Conservation (phyloP, 805 yeast species). For the Wickerhamiella sergipiensis region DNA sequence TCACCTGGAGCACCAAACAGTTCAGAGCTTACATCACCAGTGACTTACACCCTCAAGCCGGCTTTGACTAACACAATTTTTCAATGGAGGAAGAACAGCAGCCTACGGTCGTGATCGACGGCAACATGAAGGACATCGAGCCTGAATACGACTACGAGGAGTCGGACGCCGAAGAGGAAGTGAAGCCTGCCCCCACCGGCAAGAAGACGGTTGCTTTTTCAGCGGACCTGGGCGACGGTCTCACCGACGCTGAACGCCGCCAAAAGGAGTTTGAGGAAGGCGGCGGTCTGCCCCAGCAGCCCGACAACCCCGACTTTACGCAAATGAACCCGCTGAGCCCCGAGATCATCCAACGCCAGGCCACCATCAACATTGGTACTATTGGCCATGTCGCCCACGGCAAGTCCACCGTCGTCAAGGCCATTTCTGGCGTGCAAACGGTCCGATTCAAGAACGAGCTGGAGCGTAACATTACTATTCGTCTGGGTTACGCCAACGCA, state of each 20-base stretch:
- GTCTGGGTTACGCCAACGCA: constrained; percentile 97
- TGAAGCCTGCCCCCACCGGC: constrained; percentile 14
- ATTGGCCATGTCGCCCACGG: constrained; percentile 93
- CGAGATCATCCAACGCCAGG: constrained; percentile 91
- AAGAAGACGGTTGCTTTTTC: constrained; percentile 70
- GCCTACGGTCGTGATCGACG: constrained; percentile 72
- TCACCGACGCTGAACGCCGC: constrained; percentile 59
- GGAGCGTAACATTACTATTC: constrained; percentile 97
- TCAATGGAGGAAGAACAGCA: constrained; percentile 23
- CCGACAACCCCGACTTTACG: constrained; percentile 73
- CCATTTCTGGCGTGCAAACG: constrained; percentile 97
- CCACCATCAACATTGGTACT: constrained; percentile 96
- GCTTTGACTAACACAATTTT: background rate
- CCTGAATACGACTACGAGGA: constrained; percentile 32
- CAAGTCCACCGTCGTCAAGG: constrained; percentile 84
- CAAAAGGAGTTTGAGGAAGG: constrained; percentile 88
- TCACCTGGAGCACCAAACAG: no score
- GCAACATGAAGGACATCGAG: constrained; percentile 34
- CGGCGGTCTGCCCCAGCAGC: constrained; percentile 97
- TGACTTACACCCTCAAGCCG: background rate
- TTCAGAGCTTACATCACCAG: background rate
- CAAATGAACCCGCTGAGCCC: constrained; percentile 77
- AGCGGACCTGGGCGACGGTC: constrained; percentile 44
- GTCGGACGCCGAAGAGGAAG: constrained; percentile 24
- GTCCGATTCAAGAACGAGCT: constrained; percentile 98